Percentiles rank a stretch among this genome's conserved stretches.
Conservation (phyloP, 192 early-diverging fungal species). For the Phycomyces nitens region DNA sequence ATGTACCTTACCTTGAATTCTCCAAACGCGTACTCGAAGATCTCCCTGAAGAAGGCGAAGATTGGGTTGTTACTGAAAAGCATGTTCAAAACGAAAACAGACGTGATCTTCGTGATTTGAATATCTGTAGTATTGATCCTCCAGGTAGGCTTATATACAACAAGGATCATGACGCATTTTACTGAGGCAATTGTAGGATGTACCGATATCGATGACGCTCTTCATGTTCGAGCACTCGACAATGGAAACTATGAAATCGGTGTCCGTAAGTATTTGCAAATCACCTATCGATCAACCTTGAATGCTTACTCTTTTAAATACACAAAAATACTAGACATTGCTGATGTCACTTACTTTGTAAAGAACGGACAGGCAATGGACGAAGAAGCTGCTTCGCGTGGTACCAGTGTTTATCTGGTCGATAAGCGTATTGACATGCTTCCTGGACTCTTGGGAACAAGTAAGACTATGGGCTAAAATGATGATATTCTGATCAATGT, state of each 20-base stretch:
- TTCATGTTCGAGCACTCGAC: slow-evolving; percentile 72
- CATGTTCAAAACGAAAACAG: slow-evolving; percentile 65
- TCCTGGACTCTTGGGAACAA: slow-evolving; percentile 72
- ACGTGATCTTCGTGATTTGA: slow-evolving; percentile 76
- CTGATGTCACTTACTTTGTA: slow-evolving; percentile 96
- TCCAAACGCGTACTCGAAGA: slow-evolving; percentile 78
- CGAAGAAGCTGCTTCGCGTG: slow-evolving; percentile 74
- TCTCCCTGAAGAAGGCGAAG: slow-evolving; percentile 84
- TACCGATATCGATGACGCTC: slow-evolving; percentile 99
- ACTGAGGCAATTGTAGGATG: slow-evolving; percentile 53
- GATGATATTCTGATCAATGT: too few species aligned
- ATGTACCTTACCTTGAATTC: slow-evolving; percentile 93
- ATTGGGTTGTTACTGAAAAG: slow-evolving; percentile 74
- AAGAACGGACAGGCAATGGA: slow-evolving; percentile 76
- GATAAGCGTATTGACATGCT: slow-evolving; percentile 94
- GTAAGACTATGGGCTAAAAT: too few species aligned
- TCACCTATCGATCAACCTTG: too few species aligned
- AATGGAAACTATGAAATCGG: slow-evolving; percentile 45
- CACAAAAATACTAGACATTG: slow-evolving; percentile 63
- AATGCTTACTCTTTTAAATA: too few species aligned
- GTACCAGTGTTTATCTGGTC: slow-evolving; percentile 94
- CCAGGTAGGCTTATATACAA: slow-evolving; percentile 48
- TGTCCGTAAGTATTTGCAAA: slow-evolving; percentile 50
- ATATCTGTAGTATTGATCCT: slow-evolving; percentile 97
- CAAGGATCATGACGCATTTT: neutral